Conservation (phyloP, 2,329 filamentous ascomycete species). For the Phialemonium atrogriseum region DNA sequence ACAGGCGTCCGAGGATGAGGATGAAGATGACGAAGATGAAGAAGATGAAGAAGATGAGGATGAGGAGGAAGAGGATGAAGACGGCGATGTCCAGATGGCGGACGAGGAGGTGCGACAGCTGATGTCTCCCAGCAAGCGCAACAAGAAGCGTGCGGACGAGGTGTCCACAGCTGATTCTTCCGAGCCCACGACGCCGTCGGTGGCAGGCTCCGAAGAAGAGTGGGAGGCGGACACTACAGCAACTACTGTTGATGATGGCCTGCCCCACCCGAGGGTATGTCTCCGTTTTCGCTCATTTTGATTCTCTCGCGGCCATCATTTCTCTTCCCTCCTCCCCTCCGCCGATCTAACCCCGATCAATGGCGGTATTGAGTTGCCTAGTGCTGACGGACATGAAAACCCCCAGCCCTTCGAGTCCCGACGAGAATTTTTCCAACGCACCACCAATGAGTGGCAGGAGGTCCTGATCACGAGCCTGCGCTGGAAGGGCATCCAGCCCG, state of each 20-base stretch:
- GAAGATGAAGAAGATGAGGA: slow-evolving; percentile 48
- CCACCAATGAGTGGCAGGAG: slow-evolving; percentile 85
- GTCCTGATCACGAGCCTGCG: slow-evolving; percentile 68
- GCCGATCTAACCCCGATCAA: too few species aligned
- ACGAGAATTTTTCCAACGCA: slow-evolving; percentile 85
- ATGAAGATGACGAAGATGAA: slow-evolving; percentile 54
- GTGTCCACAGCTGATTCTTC: slow-evolving; percentile 7
- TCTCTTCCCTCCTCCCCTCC: background rate
- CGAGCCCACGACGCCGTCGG: slow-evolving; percentile 8
- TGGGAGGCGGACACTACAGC: slow-evolving; percentile 34
- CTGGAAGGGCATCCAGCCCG: slow-evolving; percentile 57
- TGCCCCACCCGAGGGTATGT: slow-evolving; percentile 59
- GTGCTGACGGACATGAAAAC: slow-evolving; percentile 8
- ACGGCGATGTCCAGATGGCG: slow-evolving; percentile 41
- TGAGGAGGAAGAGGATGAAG: slow-evolving; percentile 42
- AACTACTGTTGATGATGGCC: slow-evolving; percentile 59
- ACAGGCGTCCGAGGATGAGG: slow-evolving; percentile 51
- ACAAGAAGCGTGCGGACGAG: slow-evolving; percentile 6
- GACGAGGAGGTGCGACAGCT: slow-evolving; percentile 30
- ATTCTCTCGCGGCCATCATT: slow-evolving; percentile 13
- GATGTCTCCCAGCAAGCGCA: slow-evolving; percentile 45
- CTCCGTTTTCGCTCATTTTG: too few species aligned
- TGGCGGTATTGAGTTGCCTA: too few species aligned
- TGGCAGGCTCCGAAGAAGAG: slow-evolving; percentile 28
- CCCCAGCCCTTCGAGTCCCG: slow-evolving; percentile 78